A percentile compares a stretch with the other conserved stretches of the same genome.
Conservation (phyloP, 2,329 filamentous ascomycete species). For the Penicillium digitatum region DNA sequence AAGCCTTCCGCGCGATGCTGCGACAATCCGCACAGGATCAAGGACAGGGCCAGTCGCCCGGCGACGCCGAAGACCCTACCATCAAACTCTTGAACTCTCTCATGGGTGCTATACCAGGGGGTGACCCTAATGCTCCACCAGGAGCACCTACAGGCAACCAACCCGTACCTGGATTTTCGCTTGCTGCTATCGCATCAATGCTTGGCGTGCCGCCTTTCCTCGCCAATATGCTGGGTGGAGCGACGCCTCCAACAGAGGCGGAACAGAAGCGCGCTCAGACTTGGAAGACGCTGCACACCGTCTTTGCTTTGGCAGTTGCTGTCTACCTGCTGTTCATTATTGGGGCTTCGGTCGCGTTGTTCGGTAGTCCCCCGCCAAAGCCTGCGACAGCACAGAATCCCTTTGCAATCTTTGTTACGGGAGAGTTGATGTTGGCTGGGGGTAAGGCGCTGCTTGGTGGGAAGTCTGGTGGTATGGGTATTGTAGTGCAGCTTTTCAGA, state of each 20-base stretch:
- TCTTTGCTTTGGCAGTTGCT: slow-evolving; percentile 56
- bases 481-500: slow-evolving; percentile 38
- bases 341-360: slow-evolving; percentile 35
- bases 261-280: slow-evolving; percentile 37
- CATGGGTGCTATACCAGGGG: slow-evolving; percentile 30
- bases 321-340: slow-evolving; percentile 48
- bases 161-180: slow-evolving; percentile 15
- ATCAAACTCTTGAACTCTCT: slow-evolving; percentile 38
- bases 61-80: slow-evolving; percentile 33
- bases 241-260: slow-evolving; percentile 35
- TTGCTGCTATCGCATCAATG: slow-evolving; percentile 38
- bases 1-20: slow-evolving; percentile 42
- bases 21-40: slow-evolving; percentile 29
- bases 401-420: slow-evolving; percentile 46
- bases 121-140: slow-evolving; percentile 18
- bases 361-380: slow-evolving; percentile 41
- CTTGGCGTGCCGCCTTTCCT: slow-evolving; percentile 43
- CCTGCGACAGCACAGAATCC: slow-evolving; percentile 46
- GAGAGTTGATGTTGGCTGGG: slow-evolving; percentile 42
- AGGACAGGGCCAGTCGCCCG: slow-evolving; percentile 11
- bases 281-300: slow-evolving; percentile 57
- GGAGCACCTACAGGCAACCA: slow-evolving; percentile 18
- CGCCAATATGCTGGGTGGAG: slow-evolving; percentile 39
- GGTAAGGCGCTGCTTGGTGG: slow-evolving; percentile 34
- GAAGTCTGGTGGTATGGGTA: slow-evolving; percentile 26